Evolutionary conservation across 176 grass and related monocot genomes (phyloP).

Genomic region (Rhipidocladum racemiflorum): DNA sequence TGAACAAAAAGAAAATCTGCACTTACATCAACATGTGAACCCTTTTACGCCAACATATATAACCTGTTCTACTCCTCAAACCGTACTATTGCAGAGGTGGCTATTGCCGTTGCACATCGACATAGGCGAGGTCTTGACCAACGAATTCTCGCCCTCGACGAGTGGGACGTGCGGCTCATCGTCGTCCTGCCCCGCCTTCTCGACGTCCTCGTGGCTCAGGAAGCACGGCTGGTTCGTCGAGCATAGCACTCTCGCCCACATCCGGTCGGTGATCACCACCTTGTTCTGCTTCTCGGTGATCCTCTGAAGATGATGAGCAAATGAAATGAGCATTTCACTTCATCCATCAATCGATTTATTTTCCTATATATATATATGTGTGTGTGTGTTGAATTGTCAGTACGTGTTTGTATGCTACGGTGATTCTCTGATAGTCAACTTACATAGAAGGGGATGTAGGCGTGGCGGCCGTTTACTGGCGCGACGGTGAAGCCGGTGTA

Average conservation of each 20-base stretch:
- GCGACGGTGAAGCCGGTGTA: constrained; percentile 83
- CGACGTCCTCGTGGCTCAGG: constrained; percentile 60
- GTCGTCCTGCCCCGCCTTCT: constrained; percentile 27
- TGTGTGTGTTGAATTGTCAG: too few species aligned
- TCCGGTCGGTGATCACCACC: constrained; percentile 81
- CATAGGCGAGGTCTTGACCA: constrained; percentile 8
- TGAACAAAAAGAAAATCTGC: constrained; percentile 13
- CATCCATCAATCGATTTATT: not conserved
- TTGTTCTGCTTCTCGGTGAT: constrained; percentile 84
- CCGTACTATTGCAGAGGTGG: constrained; percentile 23
- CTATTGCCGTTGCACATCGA: constrained; percentile 28
- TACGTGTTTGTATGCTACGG: not conserved
- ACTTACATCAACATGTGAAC: not conserved
- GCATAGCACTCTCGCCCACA: constrained; percentile 84
- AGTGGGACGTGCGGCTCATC: constrained; percentile 40
- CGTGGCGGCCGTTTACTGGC: constrained; percentile 73
- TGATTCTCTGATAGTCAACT: not conserved
- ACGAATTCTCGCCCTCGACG: constrained; percentile 38
- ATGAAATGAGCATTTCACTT: not conserved
- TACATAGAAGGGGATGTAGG: constrained; percentile 82
- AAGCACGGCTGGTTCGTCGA: constrained; percentile 94
- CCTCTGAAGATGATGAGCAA: constrained; percentile 46
- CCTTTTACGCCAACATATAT: not conserved
- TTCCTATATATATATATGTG: too few species aligned
- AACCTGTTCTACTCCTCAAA: not conserved